Conservation (phyloP, 371 early-diverging fungal genomes). For the Thermomucor indicae-seudaticae region DNA sequence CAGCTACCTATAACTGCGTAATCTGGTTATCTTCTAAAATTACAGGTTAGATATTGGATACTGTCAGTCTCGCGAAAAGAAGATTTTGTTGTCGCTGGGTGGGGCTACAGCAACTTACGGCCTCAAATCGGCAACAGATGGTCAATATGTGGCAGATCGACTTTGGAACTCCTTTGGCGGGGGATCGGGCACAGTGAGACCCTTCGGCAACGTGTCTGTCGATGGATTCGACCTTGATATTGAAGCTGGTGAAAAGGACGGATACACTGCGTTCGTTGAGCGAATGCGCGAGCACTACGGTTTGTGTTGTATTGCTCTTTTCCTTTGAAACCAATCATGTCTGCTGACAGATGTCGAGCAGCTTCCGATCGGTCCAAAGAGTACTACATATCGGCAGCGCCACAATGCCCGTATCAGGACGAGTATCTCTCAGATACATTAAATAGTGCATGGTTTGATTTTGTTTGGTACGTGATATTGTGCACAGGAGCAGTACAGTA, state of each 20-base stretch:
- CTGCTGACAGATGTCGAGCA: slow-evolving; percentile 12
- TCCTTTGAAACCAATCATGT: slow-evolving; percentile 4
- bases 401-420: slow-evolving; percentile 56
- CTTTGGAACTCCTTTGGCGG: slow-evolving; percentile 61
- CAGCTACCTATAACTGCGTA: background rate
- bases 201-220: slow-evolving; percentile 60
- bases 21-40: background rate
- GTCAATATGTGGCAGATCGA: slow-evolving; percentile 48
- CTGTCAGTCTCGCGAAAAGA: slow-evolving; percentile 49
- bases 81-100: slow-evolving; percentile 56
- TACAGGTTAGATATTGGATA: slow-evolving; percentile 40
- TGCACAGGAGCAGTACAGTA: too few species aligned
- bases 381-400: slow-evolving; percentile 50
- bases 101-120: slow-evolving; percentile 59
- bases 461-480: slow-evolving; percentile 42
- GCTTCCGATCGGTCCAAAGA: slow-evolving; percentile 22
- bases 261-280: slow-evolving; percentile 48
- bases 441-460: slow-evolving; percentile 44
- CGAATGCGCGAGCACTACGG: slow-evolving; percentile 35
- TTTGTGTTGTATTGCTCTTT: background rate
- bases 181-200: slow-evolving; percentile 46
- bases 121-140: slow-evolving; percentile 39
- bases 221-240: slow-evolving; percentile 76
- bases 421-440: slow-evolving; percentile 39
- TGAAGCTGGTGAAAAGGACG: slow-evolving; percentile 53